These are phyloP conservation scores for Cadophora luteo-olivacea DNA, from an alignment of 2,329 filamentous ascomycete genomes.

Conservation along the genomic window DNA sequence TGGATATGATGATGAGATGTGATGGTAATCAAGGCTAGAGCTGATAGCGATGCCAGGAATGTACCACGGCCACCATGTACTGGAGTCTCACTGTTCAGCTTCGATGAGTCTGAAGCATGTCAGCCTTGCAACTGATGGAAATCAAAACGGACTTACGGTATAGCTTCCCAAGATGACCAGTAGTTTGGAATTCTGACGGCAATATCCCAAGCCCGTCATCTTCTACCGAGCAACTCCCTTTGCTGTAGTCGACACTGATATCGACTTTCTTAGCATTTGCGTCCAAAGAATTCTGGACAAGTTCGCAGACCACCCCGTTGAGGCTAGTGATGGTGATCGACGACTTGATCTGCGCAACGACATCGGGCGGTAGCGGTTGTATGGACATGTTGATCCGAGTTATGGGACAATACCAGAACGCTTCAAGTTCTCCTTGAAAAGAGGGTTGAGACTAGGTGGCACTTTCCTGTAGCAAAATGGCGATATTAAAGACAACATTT, in stretches of 20 bases:
- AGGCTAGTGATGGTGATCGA: slow-evolving; percentile 81
- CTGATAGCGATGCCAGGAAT: slow-evolving; percentile 79
- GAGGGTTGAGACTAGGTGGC: slow-evolving; percentile 17
- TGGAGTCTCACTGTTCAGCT: slow-evolving; percentile 55
- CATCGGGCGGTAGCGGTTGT: slow-evolving; percentile 71
- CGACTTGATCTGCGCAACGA: slow-evolving; percentile 81
- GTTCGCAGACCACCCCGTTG: slow-evolving; percentile 71
- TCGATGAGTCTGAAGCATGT: slow-evolving; percentile 74
- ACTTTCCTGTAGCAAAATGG: slow-evolving; percentile 24
- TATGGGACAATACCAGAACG: neutral
- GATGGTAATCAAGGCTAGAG: slow-evolving; percentile 78
- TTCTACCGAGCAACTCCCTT: slow-evolving; percentile 79
- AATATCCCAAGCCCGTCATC: slow-evolving; percentile 85
- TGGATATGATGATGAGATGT: slow-evolving; percentile 71
- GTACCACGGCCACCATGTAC: slow-evolving; percentile 72
- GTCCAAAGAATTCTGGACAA: slow-evolving; percentile 87
- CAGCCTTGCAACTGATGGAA: slow-evolving; percentile 28
- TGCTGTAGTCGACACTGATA: slow-evolving; percentile 74
- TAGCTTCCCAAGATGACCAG: slow-evolving; percentile 74
- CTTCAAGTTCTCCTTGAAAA: neutral
- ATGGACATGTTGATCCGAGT: slow-evolving; percentile 58
- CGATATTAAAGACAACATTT: neutral
- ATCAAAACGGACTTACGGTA: slow-evolving; percentile 63
- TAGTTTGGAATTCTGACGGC: slow-evolving; percentile 72
- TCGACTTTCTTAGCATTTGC: slow-evolving; percentile 73